Conservation (phyloP, 2,329 filamentous ascomycete genomes). For the Achaetomium macrosporum region DNA sequence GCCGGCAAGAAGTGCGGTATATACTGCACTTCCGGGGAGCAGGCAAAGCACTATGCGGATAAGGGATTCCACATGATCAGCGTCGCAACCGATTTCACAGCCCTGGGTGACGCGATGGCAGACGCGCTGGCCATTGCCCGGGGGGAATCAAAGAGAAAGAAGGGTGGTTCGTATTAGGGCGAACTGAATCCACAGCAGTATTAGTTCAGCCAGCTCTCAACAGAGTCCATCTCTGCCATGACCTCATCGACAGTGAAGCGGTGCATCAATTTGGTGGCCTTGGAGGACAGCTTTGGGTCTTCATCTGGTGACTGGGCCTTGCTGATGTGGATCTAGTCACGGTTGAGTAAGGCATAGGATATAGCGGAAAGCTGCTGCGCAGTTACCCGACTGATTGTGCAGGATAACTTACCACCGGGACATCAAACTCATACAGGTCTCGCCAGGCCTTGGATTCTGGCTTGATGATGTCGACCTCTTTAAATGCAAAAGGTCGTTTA, state of each 20-base stretch:
- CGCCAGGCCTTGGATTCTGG: slow-evolving; percentile 60
- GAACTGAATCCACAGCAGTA: background rate
- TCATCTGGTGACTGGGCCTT: slow-evolving; percentile 47
- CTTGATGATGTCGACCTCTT: slow-evolving; percentile 64
- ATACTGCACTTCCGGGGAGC: slow-evolving; percentile 50
- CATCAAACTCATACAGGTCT: slow-evolving; percentile 72
- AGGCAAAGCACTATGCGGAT: slow-evolving; percentile 49
- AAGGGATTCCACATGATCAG: slow-evolving; percentile 59
- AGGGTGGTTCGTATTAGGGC: slow-evolving; percentile 38
- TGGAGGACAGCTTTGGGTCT: slow-evolving; percentile 47
- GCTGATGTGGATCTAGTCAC: slow-evolving; percentile 54
- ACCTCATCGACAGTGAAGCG: slow-evolving; percentile 64
- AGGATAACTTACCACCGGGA: slow-evolving; percentile 60
- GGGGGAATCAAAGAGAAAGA: slow-evolving; percentile 34
- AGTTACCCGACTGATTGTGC: background rate
- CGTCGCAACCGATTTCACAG: slow-evolving; percentile 50
- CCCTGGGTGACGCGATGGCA: slow-evolving; percentile 42
- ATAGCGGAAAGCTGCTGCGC: no score
- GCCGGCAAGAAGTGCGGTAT: slow-evolving; percentile 63
- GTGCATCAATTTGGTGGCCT: slow-evolving; percentile 71
- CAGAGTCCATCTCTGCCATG: slow-evolving; percentile 60
- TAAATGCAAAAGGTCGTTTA: slow-evolving; percentile 59
- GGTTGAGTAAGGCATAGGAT: background rate
- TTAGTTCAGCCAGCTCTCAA: slow-evolving; percentile 30
- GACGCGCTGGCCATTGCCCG: slow-evolving; percentile 43